Evolutionary conservation across 345 rosid species (phyloP), one percentile per base, ranked within the genome.

Genomic region (Hibiscus trionum): DNA sequence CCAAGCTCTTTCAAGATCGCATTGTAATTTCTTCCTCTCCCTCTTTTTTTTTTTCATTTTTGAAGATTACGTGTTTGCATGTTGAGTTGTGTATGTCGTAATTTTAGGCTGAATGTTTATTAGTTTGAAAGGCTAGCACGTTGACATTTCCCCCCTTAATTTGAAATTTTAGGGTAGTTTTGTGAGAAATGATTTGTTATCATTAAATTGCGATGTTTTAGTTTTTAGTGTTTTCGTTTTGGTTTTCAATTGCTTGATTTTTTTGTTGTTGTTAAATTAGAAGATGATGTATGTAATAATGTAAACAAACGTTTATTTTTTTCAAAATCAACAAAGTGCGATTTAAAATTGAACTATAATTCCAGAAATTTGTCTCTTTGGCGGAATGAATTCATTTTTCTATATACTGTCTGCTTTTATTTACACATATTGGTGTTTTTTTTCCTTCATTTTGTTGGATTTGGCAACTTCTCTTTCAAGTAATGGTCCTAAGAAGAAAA

Each of bases 1-100:
- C 99, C 76, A 95, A 92, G 86, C 83, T 95, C 82, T 69, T 95
- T 61, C 99, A 95, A 67, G 97, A 95, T 84, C 95, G 96, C 76
- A 88, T 95, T 74, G 99, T 94, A 84, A 83, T 47, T 62, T 71
- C 76, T 33, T 33, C 5, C 5, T 15, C 59, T 17, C 73, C 17
- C 46, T 33, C 70, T 27, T 65, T 4, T 0, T 65, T 4, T 0
- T 3, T 11, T 58, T 71, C 10, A 29, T 21, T 17, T 50, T 53
- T 10, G 16, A 44, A 19, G n/a, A 33, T 49, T 15, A 11, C 33
- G 29, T 72, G 19, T 61, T 29, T 72, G 33, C 44, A 11, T 3
- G 61, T 26, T 44, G 53, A 21, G 16, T 21, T 26, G 3, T 39
- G 3, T 6, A 57, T 19, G 57, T 46, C 47, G 66, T 2, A 57